Percentiles rank a stretch among this genome's conserved stretches.
Evolutionary conservation across 805 yeast genomes (phyloP).

Genomic region (Schizosaccharomyces cryophilus): DNA sequence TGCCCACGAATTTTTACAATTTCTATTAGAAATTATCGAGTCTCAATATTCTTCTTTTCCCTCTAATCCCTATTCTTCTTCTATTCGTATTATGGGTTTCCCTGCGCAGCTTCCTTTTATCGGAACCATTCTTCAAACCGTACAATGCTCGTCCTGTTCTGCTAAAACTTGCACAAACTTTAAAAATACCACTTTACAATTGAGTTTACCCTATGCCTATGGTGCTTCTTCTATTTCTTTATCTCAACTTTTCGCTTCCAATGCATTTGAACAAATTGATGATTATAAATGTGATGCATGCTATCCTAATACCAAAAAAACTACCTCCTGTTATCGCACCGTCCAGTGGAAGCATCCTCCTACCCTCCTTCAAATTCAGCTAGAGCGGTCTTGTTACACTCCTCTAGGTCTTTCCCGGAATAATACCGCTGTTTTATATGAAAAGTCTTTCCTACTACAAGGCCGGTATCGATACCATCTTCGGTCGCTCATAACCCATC

Average conservation of each 20-base stretch:
- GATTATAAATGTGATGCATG: not conserved
- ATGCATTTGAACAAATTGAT: not conserved
- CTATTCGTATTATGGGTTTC: not conserved
- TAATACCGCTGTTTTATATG: not conserved
- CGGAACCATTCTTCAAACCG: not conserved
- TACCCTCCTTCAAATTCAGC: not conserved
- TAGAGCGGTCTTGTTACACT: not conserved
- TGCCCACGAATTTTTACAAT: conserved; percentile 95
- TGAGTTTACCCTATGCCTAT: not conserved
- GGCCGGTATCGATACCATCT: not conserved
- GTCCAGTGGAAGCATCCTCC: not conserved
- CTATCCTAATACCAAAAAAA: not conserved
- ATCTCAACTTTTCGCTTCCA: not conserved
- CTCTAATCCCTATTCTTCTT: not conserved
- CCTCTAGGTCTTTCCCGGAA: not conserved
- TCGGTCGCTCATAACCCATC: not conserved
- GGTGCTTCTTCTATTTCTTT: not conserved
- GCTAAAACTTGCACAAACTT: not conserved
- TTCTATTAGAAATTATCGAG: conserved; percentile 30
- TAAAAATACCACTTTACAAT: not conserved
- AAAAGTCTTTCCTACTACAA: not conserved
- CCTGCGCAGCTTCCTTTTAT: not conserved
- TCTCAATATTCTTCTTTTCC: not conserved
- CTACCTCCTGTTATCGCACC: not conserved
- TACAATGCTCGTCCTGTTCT: not conserved